phyloP scores from a whole-genome alignment of 257 asterid species.

The Solanum rostratum region DNA sequence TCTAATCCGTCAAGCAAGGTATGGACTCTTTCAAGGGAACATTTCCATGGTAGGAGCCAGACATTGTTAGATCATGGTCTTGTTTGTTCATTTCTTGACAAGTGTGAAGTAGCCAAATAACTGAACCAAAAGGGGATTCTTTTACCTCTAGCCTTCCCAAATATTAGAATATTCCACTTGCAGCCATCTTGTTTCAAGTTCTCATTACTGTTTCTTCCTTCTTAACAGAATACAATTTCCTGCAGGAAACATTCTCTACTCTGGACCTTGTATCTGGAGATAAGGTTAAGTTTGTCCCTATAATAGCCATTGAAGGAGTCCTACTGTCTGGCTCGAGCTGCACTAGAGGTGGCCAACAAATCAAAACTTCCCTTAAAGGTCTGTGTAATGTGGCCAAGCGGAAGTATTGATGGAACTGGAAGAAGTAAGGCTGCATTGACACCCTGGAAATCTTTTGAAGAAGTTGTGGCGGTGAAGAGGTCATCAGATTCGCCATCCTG shows the following conservation, averaged over 20 bases:
- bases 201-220: not conserved
- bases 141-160: not conserved
- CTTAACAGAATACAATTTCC: not conserved
- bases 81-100: not conserved
- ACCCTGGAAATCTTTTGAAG: constrained; percentile 55
- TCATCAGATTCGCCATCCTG: constrained; percentile 37
- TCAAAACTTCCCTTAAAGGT: constrained; percentile 41
- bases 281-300: constrained; percentile 57
- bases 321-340: constrained; percentile 57
- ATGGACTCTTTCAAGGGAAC: not conserved
- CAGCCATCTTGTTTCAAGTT: not conserved
- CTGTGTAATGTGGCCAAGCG: constrained; percentile 60
- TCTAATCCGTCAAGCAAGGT: constrained; percentile 36
- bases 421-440: constrained; percentile 30
- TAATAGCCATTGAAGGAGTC: constrained; percentile 59
- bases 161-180: not conserved
- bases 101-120: not conserved
- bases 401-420: constrained; percentile 8
- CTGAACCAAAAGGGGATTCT: not conserved
- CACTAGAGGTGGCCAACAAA: constrained; percentile 52
- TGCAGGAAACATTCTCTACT: constrained; percentile 55
- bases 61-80: not conserved
- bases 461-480: constrained; percentile 39
- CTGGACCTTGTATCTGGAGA: constrained; percentile 59
- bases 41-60: not conserved